Conservation (phyloP, 2,329 filamentous ascomycete species). For the Lachnellula arida region DNA sequence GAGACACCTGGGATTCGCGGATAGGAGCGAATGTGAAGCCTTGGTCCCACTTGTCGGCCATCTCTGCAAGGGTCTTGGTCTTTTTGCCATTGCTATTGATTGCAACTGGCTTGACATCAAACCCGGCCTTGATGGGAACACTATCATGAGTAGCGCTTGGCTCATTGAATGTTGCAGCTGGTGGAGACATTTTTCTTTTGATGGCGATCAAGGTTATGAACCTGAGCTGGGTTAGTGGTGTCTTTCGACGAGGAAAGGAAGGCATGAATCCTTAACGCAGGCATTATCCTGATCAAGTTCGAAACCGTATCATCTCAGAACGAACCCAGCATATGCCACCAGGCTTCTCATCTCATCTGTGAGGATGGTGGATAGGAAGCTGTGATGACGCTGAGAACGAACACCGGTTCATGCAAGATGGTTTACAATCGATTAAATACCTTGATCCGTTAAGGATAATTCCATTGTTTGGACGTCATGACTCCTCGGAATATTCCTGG, state of each 20-base stretch:
- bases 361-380: constrained; percentile 28
- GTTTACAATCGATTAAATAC: constrained; percentile 37
- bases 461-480: constrained; percentile 30
- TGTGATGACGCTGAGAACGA: constrained; percentile 38
- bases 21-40: constrained; percentile 78
- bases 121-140: constrained; percentile 37
- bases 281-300: constrained; percentile 99
- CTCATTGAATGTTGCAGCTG: constrained; percentile 59
- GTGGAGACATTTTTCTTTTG: constrained; percentile 66
- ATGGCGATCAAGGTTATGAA: constrained; percentile 32
- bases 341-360: constrained; percentile 26
- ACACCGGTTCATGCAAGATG: constrained; percentile 62
- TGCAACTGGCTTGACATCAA: constrained; percentile 44
- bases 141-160: constrained; percentile 29
- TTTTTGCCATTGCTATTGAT: constrained; percentile 41
- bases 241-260: constrained; percentile 42
- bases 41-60: constrained; percentile 70
- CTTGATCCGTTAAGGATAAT: constrained; percentile 33
- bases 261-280: constrained; percentile 98
- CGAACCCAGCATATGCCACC: constrained; percentile 33
- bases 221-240: constrained; percentile 39
- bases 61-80: constrained; percentile 48
- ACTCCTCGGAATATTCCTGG: constrained; percentile 15
- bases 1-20: constrained; percentile 86
- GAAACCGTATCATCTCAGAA: constrained; percentile 85